Percentiles rank a stretch among this genome's conserved stretches.
Evolutionary conservation across 2,329 filamentous ascomycete genomes (phyloP).

Genomic region (Cordyceps farinosa): DNA sequence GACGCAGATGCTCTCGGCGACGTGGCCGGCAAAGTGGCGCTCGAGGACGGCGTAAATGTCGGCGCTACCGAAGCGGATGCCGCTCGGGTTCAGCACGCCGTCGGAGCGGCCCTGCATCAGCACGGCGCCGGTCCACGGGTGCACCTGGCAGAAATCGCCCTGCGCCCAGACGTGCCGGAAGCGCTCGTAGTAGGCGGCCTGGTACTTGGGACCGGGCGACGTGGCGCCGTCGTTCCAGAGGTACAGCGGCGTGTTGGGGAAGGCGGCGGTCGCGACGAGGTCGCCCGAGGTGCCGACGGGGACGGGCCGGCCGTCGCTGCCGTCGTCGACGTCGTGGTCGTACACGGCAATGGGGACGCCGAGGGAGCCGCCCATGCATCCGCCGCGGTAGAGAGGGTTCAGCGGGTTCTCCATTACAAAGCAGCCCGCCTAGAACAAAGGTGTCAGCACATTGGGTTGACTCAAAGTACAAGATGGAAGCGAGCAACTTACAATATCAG

Average conservation of each 20-base stretch:
- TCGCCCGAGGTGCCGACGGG: conserved; percentile 66
- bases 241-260: conserved; percentile 71
- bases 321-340: conserved; percentile 56
- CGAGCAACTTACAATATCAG: conserved; percentile 59
- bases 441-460: too few species aligned
- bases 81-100: conserved; percentile 75
- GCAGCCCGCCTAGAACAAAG: conserved; percentile 46
- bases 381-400: conserved; percentile 59
- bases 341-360: conserved; percentile 55
- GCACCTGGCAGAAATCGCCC: conserved; percentile 71
- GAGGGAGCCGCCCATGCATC: conserved; percentile 47
- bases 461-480: too few species aligned
- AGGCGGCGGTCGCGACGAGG: conserved; percentile 65
- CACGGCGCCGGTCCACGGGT: conserved; percentile 63
- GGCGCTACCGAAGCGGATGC: conserved; percentile 73
- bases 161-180: conserved; percentile 74
- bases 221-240: conserved; percentile 57
- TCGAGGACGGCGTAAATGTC: conserved; percentile 78
- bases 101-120: conserved; percentile 69
- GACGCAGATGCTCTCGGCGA: conserved; percentile 74
- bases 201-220: conserved; percentile 54
- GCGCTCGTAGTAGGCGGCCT: conserved; percentile 57
- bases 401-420: conserved; percentile 65
- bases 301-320: conserved; percentile 41
- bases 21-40: conserved; percentile 55